Percentiles rank a stretch among this genome's conserved stretches.
Evolutionary conservation across 1,139 yeast species (phyloP).

Genomic region (Hansenula lynferdii): DNA sequence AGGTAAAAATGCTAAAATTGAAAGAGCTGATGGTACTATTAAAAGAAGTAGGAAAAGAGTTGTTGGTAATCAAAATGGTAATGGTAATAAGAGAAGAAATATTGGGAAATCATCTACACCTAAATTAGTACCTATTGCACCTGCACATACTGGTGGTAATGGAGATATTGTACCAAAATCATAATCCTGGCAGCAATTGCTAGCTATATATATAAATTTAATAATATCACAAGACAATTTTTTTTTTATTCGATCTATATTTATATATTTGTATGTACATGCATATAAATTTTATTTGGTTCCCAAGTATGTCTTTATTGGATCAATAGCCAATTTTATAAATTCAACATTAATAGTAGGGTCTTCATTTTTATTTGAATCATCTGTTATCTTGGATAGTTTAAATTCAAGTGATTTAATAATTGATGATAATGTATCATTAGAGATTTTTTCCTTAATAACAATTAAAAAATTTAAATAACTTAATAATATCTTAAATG

Average conservation of each 20-base stretch:
- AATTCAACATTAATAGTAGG: conserved; percentile 34
- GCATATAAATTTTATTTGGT: no score
- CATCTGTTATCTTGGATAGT: conserved; percentile 2
- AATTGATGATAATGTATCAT: conserved; percentile 20
- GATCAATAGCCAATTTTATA: conserved; percentile 36
- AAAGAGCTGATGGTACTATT: conserved; percentile 35
- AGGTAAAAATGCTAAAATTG: conserved; percentile 37
- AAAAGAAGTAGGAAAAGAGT: conserved; percentile 27
- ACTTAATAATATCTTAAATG: conserved; percentile 42
- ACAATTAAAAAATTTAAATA: conserved; percentile 52
- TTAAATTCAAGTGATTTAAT: conserved; percentile 6
- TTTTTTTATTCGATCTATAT: no score
- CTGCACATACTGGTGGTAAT: conserved; percentile 4
- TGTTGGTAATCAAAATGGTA: conserved; percentile 10
- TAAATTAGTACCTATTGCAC: conserved; percentile 3
- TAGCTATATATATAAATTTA: no score
- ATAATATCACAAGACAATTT: no score
- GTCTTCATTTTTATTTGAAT: conserved; percentile 12
- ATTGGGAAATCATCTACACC: conserved; percentile 3
- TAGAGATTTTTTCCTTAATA: conserved; percentile 28
- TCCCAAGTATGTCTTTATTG: conserved; percentile 23
- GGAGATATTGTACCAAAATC: conserved; percentile 5
- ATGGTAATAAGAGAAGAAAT: conserved; percentile 5
- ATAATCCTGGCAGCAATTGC: no score
- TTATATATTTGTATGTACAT: no score